Conservation (phyloP, 2,329 filamentous ascomycete genomes). For the Claviceps purpurea region DNA sequence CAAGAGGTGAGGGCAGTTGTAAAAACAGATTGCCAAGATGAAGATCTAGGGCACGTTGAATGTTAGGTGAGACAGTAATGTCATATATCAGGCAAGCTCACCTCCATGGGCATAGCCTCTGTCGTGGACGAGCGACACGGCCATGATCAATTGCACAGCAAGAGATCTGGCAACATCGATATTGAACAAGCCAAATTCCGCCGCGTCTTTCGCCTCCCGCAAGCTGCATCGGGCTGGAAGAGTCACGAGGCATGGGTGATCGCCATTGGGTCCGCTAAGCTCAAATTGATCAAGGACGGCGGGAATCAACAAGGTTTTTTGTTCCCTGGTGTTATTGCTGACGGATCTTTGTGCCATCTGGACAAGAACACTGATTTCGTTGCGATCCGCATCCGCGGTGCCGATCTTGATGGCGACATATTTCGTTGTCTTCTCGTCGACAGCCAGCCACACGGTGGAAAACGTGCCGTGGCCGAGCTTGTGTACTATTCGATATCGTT, state of each 20-base stretch:
- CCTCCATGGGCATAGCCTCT: background rate
- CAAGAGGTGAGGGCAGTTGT: constrained; percentile 9
- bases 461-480: background rate
- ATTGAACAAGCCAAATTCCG: constrained; percentile 9
- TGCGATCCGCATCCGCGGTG: constrained; percentile 16
- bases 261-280: constrained; percentile 10
- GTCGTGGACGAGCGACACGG: no score
- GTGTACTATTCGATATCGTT: constrained; percentile 18
- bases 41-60: constrained; percentile 11
- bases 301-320: constrained; percentile 12
- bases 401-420: constrained; percentile 6
- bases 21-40: constrained; percentile 20
- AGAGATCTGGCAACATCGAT: no score
- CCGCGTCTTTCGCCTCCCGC: constrained; percentile 6
- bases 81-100: constrained; percentile 8
- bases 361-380: constrained; percentile 11
- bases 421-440: constrained; percentile 13
- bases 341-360: background rate
- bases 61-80: constrained; percentile 8
- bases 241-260: constrained; percentile 15
- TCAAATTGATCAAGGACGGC: background rate
- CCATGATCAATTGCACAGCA: no score
- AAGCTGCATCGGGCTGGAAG: constrained; percentile 15
- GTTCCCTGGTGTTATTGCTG: constrained; percentile 9
- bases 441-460: background rate